Percentiles rank a stretch among this genome's conserved stretches.
Evolutionary conservation across 2,329 filamentous ascomycete species (phyloP).

Genomic region (Paecilomyces sp.): DNA sequence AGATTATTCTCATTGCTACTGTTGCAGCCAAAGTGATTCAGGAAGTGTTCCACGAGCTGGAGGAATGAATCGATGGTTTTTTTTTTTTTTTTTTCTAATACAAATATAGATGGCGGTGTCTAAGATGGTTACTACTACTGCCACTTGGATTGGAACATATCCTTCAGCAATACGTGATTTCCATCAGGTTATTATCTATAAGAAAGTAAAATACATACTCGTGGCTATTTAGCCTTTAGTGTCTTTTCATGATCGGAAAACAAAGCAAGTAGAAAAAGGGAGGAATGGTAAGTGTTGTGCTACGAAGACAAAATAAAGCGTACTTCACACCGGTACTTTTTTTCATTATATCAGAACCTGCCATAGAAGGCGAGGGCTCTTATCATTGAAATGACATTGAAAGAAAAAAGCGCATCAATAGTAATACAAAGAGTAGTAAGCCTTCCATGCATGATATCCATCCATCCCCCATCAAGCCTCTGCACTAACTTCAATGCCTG

Average conservation of each 20-base stretch:
- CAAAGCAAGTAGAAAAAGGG: too few relatives aligned
- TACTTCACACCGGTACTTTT: not conserved
- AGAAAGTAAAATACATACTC: too few relatives aligned
- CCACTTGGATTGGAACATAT: too few relatives aligned
- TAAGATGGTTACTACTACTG: not conserved
- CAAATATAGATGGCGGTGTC: not conserved
- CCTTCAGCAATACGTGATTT: too few relatives aligned
- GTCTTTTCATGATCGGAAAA: too few relatives aligned
- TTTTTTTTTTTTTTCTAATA: not conserved
- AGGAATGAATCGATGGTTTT: not conserved
- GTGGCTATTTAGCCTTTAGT: too few relatives aligned
- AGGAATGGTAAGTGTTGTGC: too few relatives aligned
- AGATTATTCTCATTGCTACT: constrained; percentile 51
- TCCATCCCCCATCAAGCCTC: constrained; percentile 11
- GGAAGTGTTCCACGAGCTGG: constrained; percentile 36
- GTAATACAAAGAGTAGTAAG: not conserved
- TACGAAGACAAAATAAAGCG: too few relatives aligned
- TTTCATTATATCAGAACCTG: not conserved
- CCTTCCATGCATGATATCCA: not conserved
- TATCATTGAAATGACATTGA: not conserved
- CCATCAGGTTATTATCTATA: too few relatives aligned
- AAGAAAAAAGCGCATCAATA: not conserved
- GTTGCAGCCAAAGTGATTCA: constrained; percentile 45
- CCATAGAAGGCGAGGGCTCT: not conserved
- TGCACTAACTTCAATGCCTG: constrained; percentile 14